Evolutionary conservation across 2,329 filamentous ascomycete species (phyloP), one percentile per base, ranked within the genome.

Genomic region (Colletotrichum costaricense): DNA sequence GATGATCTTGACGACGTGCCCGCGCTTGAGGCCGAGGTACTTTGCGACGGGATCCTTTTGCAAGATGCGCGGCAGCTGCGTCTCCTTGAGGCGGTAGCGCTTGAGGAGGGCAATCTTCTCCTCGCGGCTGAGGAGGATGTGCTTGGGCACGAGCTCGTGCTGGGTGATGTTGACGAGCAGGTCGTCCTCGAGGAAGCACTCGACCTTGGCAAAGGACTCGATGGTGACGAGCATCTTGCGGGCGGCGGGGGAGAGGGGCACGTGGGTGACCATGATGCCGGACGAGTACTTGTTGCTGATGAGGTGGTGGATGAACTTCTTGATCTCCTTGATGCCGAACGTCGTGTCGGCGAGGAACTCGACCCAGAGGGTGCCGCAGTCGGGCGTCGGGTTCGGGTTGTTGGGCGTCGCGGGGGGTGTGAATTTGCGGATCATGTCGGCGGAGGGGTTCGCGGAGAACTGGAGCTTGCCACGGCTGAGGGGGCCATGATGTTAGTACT

Each of bases 1-100:
- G 79, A 99, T 98, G 79, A 99, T 99, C 90, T 99, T 99, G 79
- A 99, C 97, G 3, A 99, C 95, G 84, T 98, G 94, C 4, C 95
- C 95, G 81, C 95, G 90, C 86, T 94, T 93, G 81, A 99, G 86
- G 14, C 97, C 97, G 68, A 98, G 86, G 83, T 98, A 99, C 79
- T 93, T 92, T 30, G 97, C 94, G 65, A 99, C 95, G 3, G 97
- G 97, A 82, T 99, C 97, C 77, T 94, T 94, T 77, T 94, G 90
- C 83, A 98, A 91, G 78, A 99, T 98, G 69, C 97, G 90, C 5
- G 97, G 97, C 80, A 99, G 87, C 86, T 99, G 97, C 11, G 95
- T 98, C 88, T 99, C 97, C 91, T 98, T 98, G 83, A 99, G 86
- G 62, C 97, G 91, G 85, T 99, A 99, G 75, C 97, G 89, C 85